phyloP scores from a whole-genome alignment of 2,329 filamentous ascomycete genomes.

The Colletotrichum sp. region DNA sequence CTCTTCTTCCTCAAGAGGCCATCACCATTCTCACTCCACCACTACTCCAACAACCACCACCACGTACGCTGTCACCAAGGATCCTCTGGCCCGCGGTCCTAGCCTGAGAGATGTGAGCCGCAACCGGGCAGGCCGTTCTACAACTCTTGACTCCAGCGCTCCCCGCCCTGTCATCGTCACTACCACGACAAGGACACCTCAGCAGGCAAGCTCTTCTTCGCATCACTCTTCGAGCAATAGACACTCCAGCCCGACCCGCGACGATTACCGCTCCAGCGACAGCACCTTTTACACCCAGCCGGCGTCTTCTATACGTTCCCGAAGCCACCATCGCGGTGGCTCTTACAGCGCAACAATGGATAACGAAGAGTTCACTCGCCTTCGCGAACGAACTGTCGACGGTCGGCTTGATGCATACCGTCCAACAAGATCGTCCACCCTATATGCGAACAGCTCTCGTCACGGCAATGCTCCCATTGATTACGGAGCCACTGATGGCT shows the following conservation, averaged over 20 bases:
- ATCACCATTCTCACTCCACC: constrained; percentile 16
- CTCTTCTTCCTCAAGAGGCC: constrained; percentile 8
- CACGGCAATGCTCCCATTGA: constrained; percentile 51
- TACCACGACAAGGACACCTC: constrained; percentile 50
- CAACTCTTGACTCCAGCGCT: constrained; percentile 54
- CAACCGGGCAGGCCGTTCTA: constrained; percentile 48
- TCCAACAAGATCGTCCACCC: constrained; percentile 48
- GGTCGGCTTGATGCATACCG: constrained; percentile 52
- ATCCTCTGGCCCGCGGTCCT: constrained; percentile 51
- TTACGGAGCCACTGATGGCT: constrained; percentile 62
- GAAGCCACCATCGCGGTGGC: constrained; percentile 46
- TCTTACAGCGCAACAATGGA: constrained; percentile 55
- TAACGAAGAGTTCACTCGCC: constrained; percentile 55
- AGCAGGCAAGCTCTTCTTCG: constrained; percentile 38
- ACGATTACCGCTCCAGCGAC: constrained; percentile 59
- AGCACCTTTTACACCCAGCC: constrained; percentile 61
- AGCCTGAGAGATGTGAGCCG: constrained; percentile 55
- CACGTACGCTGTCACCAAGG: constrained; percentile 62
- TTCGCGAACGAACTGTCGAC: constrained; percentile 54
- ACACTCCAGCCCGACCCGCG: constrained; percentile 54
- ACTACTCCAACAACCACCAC: constrained; percentile 42
- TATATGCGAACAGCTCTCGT: constrained; percentile 49
- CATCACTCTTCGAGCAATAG: constrained; percentile 32
- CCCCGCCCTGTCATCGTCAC: constrained; percentile 64
- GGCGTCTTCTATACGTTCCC: constrained; percentile 60